Conservation (phyloP, 441 rosid species). For the Syzygium syzygioides region DNA sequence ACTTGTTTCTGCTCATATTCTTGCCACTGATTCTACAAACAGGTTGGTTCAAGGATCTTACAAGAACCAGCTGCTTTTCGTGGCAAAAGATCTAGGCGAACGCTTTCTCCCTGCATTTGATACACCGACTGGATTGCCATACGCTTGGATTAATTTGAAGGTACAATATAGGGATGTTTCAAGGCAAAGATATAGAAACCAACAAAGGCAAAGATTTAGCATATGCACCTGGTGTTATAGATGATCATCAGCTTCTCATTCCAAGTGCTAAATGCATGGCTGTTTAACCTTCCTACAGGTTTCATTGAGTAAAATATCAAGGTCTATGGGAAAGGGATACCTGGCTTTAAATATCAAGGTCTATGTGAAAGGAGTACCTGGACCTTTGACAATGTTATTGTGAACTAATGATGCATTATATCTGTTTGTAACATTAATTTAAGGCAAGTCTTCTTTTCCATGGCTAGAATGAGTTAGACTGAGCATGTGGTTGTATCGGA, state of each 20-base stretch:
- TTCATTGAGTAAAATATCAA: not conserved
- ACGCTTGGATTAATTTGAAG: conserved; percentile 95
- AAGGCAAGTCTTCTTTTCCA: not conserved
- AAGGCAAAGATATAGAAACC: not conserved
- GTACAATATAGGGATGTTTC: conserved; percentile 24
- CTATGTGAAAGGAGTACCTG: not conserved
- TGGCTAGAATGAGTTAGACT: not conserved
- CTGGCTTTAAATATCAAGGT: not conserved
- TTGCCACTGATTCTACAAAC: conserved; percentile 77
- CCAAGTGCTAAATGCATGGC: not conserved
- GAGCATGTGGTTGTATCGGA: not conserved
- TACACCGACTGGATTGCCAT: conserved; percentile 69
- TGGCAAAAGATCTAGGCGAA: conserved; percentile 58
- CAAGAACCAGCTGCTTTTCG: conserved; percentile 48
- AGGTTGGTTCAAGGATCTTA: conserved; percentile 67
- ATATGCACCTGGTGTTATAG: not conserved
- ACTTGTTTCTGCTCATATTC: conserved; percentile 97
- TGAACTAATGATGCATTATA: not conserved
- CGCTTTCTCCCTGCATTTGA: conserved; percentile 65
- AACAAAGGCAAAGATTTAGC: not conserved
- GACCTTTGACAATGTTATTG: not conserved
- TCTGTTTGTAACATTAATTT: not conserved
- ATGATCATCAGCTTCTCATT: not conserved
- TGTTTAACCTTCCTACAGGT: not conserved
- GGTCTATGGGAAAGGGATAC: not conserved